A percentile compares a stretch with the other conserved stretches of the same genome.
phyloP scores from a whole-genome alignment of 75 land plant species.

The Picea glauca region DNA sequence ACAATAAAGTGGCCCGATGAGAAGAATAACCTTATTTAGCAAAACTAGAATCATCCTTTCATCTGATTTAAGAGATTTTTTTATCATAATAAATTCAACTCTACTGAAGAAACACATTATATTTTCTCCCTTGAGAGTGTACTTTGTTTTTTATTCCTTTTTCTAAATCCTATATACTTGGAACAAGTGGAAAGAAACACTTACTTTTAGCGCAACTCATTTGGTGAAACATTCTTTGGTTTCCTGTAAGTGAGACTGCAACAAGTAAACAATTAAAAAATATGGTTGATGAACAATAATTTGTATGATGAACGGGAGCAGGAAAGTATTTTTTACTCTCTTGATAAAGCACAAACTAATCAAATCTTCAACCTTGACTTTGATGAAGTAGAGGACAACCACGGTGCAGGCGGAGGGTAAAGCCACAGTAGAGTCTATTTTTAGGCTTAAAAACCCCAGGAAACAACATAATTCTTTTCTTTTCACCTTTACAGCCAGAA shows the following conservation, averaged over 20 bases:
- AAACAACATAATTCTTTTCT: too few species aligned
- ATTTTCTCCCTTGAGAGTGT: background rate
- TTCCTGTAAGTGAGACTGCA: background rate
- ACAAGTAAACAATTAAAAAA: background rate
- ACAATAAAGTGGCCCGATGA: background rate
- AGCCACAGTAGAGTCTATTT: too few species aligned
- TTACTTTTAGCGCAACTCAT: background rate
- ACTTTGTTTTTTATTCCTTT: background rate
- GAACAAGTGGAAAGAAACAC: background rate
- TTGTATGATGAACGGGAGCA: background rate
- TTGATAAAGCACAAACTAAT: background rate
- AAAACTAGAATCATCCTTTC: background rate
- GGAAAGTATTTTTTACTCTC: background rate
- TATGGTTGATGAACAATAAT: background rate
- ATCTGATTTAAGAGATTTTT: too few species aligned
- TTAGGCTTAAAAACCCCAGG: too few species aligned
- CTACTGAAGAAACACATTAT: background rate
- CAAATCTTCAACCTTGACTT: background rate
- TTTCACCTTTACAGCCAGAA: too few species aligned
- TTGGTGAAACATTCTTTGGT: background rate
- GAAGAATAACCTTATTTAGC: background rate
- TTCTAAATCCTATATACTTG: background rate
- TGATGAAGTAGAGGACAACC: background rate
- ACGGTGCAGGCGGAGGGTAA: too few species aligned
- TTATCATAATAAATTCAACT: background rate